Evolutionary conservation across 495 filamentous ascomycete genomes (phyloP).

Genomic region (Rhypophila decipiens): DNA sequence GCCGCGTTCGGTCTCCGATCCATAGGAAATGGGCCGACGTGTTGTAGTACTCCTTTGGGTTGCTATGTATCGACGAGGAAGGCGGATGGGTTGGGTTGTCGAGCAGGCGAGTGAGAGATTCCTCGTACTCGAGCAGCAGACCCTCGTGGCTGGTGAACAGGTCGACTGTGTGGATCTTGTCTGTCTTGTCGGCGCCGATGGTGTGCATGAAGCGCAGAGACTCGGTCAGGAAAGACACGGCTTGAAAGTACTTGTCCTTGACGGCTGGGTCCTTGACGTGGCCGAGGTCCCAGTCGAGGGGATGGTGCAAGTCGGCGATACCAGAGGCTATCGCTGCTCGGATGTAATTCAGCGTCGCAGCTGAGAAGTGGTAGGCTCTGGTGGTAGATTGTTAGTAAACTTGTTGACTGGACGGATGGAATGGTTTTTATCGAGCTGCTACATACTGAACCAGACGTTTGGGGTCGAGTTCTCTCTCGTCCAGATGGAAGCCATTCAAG

Average conservation of each 20-base stretch:
- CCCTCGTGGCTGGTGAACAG: slow-evolving; percentile 94
- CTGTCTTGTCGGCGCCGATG: slow-evolving; percentile 79
- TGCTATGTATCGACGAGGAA: slow-evolving; percentile 9
- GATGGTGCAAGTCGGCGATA: slow-evolving; percentile 87
- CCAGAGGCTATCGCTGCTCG: slow-evolving; percentile 77
- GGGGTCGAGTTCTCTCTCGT: slow-evolving; percentile 73
- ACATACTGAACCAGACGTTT: slow-evolving; percentile 64
- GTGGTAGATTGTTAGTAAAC: slow-evolving; percentile 3
- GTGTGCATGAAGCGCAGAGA: slow-evolving; percentile 94
- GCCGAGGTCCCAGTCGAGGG: slow-evolving; percentile 91
- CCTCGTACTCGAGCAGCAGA: slow-evolving; percentile 89
- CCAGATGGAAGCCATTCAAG: slow-evolving; percentile 74
- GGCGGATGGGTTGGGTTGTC: slow-evolving; percentile 48
- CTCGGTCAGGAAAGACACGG: slow-evolving; percentile 80
- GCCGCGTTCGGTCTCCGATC: slow-evolving; percentile 94
- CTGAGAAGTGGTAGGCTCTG: slow-evolving; percentile 90
- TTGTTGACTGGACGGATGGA: too few species aligned
- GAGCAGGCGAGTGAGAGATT: slow-evolving; percentile 70
- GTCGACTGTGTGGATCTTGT: slow-evolving; percentile 88
- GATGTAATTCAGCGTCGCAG: slow-evolving; percentile 88
- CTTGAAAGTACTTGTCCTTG: slow-evolving; percentile 74
- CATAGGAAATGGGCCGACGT: slow-evolving; percentile 97
- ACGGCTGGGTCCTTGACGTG: slow-evolving; percentile 80
- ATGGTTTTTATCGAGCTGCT: too few species aligned
- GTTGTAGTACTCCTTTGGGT: slow-evolving; percentile 60